These are phyloP conservation scores for Ophiostoma triangulosporum DNA, from an alignment of 2,329 filamentous ascomycete species.

Conservation along the genomic window DNA sequence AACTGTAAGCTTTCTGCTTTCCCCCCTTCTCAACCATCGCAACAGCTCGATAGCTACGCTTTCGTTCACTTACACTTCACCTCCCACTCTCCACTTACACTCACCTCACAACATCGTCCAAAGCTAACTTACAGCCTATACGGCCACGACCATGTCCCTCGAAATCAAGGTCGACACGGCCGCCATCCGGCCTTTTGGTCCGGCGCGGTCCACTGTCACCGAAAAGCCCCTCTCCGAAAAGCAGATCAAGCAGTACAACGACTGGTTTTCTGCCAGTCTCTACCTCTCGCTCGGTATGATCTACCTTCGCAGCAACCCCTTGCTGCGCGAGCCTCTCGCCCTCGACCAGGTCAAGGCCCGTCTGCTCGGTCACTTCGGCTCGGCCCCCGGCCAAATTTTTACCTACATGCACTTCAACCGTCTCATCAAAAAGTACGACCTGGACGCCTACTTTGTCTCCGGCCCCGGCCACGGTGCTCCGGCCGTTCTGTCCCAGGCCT, in stretches of 20 bases:
- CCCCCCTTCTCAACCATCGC: not conserved
- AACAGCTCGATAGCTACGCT: not conserved
- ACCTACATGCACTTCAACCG: slow-evolving; percentile 75
- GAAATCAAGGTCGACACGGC: slow-evolving; percentile 26
- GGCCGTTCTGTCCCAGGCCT: slow-evolving; percentile 61
- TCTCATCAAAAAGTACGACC: slow-evolving; percentile 65
- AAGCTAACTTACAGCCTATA: not conserved
- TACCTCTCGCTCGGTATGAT: slow-evolving; percentile 72
- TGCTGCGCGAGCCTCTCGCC: slow-evolving; percentile 55
- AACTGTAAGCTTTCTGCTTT: not conserved
- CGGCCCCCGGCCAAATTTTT: slow-evolving; percentile 68
- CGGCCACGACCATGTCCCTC: not conserved
- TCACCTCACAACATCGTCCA: not conserved
- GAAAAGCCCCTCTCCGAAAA: slow-evolving; percentile 48
- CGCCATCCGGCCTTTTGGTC: slow-evolving; percentile 51
- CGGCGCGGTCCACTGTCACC: slow-evolving; percentile 50
- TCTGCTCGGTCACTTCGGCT: slow-evolving; percentile 66
- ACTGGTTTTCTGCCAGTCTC: slow-evolving; percentile 61
- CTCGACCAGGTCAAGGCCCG: slow-evolving; percentile 60
- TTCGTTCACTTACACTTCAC: not conserved
- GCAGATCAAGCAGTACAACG: slow-evolving; percentile 54
- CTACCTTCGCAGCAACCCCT: slow-evolving; percentile 60
- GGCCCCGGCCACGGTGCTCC: slow-evolving; percentile 69
- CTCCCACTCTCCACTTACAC: not conserved
- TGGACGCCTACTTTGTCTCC: slow-evolving; percentile 60